A percentile compares a stretch with the other conserved stretches of the same genome.
phyloP scores from a whole-genome alignment of 1,284 basidiomycete genomes.

The Cryptococcus floricola region DNA sequence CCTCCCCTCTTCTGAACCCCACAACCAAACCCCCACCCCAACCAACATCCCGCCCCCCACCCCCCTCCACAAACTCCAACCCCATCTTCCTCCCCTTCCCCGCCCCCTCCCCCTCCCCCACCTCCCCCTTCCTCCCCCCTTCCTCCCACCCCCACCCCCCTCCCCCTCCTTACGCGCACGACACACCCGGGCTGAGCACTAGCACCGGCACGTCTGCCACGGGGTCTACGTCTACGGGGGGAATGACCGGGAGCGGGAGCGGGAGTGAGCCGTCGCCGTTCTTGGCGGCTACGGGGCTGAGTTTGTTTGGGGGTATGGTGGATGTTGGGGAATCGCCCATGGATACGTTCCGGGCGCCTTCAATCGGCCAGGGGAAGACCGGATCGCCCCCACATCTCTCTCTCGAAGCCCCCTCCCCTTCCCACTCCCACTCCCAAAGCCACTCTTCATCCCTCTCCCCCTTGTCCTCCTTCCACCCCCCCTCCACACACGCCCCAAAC shows the following conservation, averaged over 20 bases:
- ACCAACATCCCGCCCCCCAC: slow-evolving; percentile 4
- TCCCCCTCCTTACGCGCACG: slow-evolving; percentile 3
- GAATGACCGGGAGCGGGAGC: too few species aligned
- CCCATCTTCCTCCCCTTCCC: slow-evolving; percentile 48
- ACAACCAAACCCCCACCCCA: slow-evolving; percentile 7
- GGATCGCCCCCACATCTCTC: too few species aligned
- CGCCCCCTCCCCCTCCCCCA: slow-evolving; percentile 44
- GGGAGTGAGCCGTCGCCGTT: slow-evolving; percentile 41
- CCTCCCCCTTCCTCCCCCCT: slow-evolving; percentile 17
- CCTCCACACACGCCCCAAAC: background rate
- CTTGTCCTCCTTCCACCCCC: slow-evolving; percentile 1
- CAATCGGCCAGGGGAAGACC: too few species aligned
- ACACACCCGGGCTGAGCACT: background rate
- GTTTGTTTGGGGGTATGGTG: slow-evolving; percentile 38
- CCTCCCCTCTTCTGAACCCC: background rate
- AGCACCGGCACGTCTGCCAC: background rate
- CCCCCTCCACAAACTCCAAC: slow-evolving; percentile 25
- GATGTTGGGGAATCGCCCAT: slow-evolving; percentile 21
- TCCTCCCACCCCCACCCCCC: slow-evolving; percentile 4
- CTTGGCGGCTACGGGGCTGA: slow-evolving; percentile 36
- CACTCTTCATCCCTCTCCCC: slow-evolving; percentile 1
- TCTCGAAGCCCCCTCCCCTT: background rate
- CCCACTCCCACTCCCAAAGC: background rate
- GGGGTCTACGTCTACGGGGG: slow-evolving; percentile 8
- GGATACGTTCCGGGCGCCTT: background rate